Percentiles rank a stretch among this genome's conserved stretches.
These are phyloP conservation scores for Tetrastigma voinierianum DNA, from an alignment of 164 flowering plant species.

Conservation along the genomic window DNA sequence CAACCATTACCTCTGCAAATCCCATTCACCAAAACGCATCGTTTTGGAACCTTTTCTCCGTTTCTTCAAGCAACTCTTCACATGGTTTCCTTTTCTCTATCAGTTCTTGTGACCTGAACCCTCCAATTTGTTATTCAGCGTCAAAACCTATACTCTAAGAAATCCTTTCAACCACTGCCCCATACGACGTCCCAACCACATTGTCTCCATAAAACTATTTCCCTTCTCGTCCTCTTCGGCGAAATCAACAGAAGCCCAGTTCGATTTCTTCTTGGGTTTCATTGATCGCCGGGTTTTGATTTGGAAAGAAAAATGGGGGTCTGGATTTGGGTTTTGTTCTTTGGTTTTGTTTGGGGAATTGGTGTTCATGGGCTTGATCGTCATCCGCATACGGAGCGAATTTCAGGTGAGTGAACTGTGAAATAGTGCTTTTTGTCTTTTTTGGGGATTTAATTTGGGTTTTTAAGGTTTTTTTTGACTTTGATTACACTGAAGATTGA, in stretches of 20 bases:
- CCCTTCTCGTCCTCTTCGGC: not conserved
- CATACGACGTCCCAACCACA: conserved; percentile 32
- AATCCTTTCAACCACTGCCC: conserved; percentile 30
- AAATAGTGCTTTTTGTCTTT: not conserved
- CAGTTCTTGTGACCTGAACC: conserved; percentile 10
- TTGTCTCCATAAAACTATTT: conserved; percentile 7
- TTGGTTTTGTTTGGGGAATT: not conserved
- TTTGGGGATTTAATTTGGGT: not conserved
- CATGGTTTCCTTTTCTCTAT: conserved; percentile 9
- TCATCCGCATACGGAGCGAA: conserved; percentile 22
- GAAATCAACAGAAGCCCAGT: conserved; percentile 3
- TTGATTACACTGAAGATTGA: no score
- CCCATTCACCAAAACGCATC: not conserved
- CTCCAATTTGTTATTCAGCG: conserved; percentile 8
- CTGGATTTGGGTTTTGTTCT: conserved; percentile 10
- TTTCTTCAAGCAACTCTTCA: conserved; percentile 33
- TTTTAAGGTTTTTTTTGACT: not conserved
- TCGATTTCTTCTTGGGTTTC: not conserved
- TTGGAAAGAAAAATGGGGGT: conserved; percentile 4
- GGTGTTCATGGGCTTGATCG: conserved; percentile 13
- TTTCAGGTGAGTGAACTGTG: conserved; percentile 30
- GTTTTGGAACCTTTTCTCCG: conserved; percentile 12
- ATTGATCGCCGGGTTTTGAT: not conserved
- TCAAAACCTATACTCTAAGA: conserved; percentile 18
- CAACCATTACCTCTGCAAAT: conserved; percentile 4